These are phyloP conservation scores for Colletotrichum horii DNA, from an alignment of 2,329 filamentous ascomycete genomes.

Conservation along the genomic window DNA sequence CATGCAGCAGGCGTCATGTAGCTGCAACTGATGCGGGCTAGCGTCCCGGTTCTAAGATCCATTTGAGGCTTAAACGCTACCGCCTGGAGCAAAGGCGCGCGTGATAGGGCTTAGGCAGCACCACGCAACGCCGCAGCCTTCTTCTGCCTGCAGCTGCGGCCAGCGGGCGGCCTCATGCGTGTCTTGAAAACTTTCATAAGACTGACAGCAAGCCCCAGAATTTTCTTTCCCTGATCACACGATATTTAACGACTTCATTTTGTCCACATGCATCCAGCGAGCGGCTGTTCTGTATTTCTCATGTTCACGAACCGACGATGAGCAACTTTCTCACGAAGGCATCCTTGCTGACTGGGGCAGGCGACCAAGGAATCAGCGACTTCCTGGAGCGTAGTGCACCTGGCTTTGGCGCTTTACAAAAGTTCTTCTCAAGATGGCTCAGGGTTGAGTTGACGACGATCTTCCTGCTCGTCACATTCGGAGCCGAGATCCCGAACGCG, in stretches of 20 bases:
- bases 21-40: not conserved
- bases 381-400: constrained; percentile 4
- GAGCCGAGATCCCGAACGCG: constrained; percentile 36
- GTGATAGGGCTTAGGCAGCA: not conserved
- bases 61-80: not conserved
- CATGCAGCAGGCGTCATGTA: not conserved
- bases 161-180: not conserved
- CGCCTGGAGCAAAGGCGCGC: not conserved
- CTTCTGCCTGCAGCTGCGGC: not conserved
- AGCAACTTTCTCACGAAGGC: constrained; percentile 10
- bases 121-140: not conserved
- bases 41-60: not conserved
- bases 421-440: constrained; percentile 38
- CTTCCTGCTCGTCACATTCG: constrained; percentile 35
- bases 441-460: constrained; percentile 37
- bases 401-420: constrained; percentile 30
- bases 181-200: not conserved
- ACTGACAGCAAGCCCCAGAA: not conserved
- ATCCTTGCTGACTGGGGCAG: not conserved
- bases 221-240: not conserved
- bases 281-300: not conserved
- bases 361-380: not conserved
- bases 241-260: not conserved
- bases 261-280: not conserved
- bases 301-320: not conserved